Evolutionary conservation across 2,329 filamentous ascomycete species (phyloP), one percentile per base, ranked within the genome.

Genomic region (Talaromyces albobiverticillius): DNA sequence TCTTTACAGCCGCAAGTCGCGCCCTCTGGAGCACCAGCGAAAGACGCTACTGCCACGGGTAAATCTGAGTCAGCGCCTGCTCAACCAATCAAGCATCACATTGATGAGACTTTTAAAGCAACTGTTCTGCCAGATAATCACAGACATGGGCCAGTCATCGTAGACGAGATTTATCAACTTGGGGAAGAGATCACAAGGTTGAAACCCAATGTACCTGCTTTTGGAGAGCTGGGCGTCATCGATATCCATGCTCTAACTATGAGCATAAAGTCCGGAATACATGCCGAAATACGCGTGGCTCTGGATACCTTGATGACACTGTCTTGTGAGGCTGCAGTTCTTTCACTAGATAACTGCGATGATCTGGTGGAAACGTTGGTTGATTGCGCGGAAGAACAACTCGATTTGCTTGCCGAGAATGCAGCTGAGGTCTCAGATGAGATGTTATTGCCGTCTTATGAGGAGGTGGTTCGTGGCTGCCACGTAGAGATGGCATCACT

Each of bases 231-330:
- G 50, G 94, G 93, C 8, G 82, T 90, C 18, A 89, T 97, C 59
- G 93, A 99, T 65, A 87, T 97, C 25, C 87, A 92, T 61, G 91
- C 93, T 18, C 79, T 99, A 38, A 96, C 87, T 0, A 88, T 91
- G 77, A 91, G 90, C 64, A 76, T 99, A 34, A 91, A 96, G 67
- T 95, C 89, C 52, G 93, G 93, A 1, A 88, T 97, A 41, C 87
- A 91, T 62, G 86, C 85, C 4, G 94, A 99, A 72, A 87, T 96
- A n/a, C 85, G 93, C 9, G 75, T 96, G 58, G 93, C 93, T 2
- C 77, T 99, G 42, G 94, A 97, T 69, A 90, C 88, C 0, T 77
- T 99, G 32, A 85, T 85, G 9, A 84, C 83, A 18, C 79, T 94
- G 11, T 90, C 88, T 2, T 82, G 82, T 36, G 83, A 87, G 51